Percentiles rank a stretch among this genome's conserved stretches.
Conservation (phyloP, 2,329 filamentous ascomycete species). For the Botrytis elliptica region DNA sequence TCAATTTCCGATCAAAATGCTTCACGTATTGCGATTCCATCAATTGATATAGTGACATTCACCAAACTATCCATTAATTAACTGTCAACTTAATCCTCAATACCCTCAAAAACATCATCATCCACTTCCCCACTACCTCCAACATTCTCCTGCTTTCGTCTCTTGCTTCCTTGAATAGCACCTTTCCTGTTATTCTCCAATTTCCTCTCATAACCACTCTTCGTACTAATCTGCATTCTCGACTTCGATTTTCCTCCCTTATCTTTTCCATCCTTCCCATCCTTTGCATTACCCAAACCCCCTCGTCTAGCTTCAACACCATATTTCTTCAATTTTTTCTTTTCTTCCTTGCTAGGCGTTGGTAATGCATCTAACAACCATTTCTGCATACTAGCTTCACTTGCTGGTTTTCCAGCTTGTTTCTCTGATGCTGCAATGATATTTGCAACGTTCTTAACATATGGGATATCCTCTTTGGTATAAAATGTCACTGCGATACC, state of each 20-base stretch:
- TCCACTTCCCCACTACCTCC: slow-evolving; percentile 29
- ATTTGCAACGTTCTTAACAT: slow-evolving; percentile 87
- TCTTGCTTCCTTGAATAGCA: slow-evolving; percentile 62
- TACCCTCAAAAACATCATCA: slow-evolving; percentile 47
- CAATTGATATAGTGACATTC: neutral
- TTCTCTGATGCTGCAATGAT: slow-evolving; percentile 83
- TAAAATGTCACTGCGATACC: slow-evolving; percentile 93
- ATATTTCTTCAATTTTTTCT: slow-evolving; percentile 75
- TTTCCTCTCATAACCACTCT: slow-evolving; percentile 72
- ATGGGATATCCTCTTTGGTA: slow-evolving; percentile 90
- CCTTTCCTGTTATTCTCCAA: slow-evolving; percentile 65
- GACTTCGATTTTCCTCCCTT: slow-evolving; percentile 32
- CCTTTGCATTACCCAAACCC: slow-evolving; percentile 42
- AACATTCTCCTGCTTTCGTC: slow-evolving; percentile 43
- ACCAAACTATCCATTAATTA: neutral
- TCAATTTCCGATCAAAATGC: neutral
- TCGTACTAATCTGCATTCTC: slow-evolving; percentile 70
- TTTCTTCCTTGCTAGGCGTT: slow-evolving; percentile 77
- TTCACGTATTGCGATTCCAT: neutral
- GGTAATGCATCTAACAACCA: slow-evolving; percentile 90
- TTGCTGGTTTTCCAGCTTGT: slow-evolving; percentile 54
- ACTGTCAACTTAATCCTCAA: slow-evolving; percentile 43
- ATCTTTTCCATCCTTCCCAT: slow-evolving; percentile 41
- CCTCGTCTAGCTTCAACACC: slow-evolving; percentile 72
- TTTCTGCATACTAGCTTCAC: slow-evolving; percentile 64